These are phyloP conservation scores for Kwoniella pini DNA, from an alignment of 768 basidiomycete species.

Conservation along the genomic window DNA sequence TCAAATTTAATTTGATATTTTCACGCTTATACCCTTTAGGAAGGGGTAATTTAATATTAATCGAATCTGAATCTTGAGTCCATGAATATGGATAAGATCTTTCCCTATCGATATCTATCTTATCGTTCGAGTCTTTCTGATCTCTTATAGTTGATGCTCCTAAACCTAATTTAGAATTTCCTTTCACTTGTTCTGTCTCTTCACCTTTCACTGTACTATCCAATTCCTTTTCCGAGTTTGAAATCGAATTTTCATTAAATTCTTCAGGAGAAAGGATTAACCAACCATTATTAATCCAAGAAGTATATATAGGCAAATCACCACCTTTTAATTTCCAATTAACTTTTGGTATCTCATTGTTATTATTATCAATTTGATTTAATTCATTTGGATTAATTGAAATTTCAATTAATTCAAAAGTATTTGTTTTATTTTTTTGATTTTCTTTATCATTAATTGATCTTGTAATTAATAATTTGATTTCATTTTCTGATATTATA, in stretches of 20 bases:
- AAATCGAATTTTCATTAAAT: not conserved
- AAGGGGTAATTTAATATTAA: slow-evolving; percentile 82
- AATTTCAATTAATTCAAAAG: slow-evolving; percentile 41
- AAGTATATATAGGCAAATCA: slow-evolving; percentile 39
- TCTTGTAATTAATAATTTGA: slow-evolving; percentile 26
- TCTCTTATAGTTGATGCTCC: not conserved
- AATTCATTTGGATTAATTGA: slow-evolving; percentile 17
- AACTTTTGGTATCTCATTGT: slow-evolving; percentile 10
- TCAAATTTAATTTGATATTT: slow-evolving; percentile 22
- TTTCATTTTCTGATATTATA: slow-evolving; percentile 7
- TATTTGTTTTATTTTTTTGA: not conserved
- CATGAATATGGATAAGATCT: slow-evolving; percentile 91
- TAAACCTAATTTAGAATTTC: slow-evolving; percentile 38
- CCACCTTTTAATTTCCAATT: slow-evolving; percentile 41
- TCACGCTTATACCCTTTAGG: slow-evolving; percentile 59
- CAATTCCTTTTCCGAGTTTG: not conserved
- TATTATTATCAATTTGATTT: slow-evolving; percentile 16
- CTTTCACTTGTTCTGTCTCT: slow-evolving; percentile 19
- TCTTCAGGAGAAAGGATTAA: slow-evolving; percentile 32
- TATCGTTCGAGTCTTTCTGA: not conserved
- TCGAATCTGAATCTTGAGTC: slow-evolving; percentile 80
- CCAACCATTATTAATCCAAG: slow-evolving; percentile 33
- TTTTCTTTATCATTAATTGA: slow-evolving; percentile 11
- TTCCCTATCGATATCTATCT: slow-evolving; percentile 30
- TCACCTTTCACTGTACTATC: slow-evolving; percentile 12